These are phyloP conservation scores for Gonium pectorale DNA, from an alignment of 139 green algal species.

Conservation along the genomic window DNA sequence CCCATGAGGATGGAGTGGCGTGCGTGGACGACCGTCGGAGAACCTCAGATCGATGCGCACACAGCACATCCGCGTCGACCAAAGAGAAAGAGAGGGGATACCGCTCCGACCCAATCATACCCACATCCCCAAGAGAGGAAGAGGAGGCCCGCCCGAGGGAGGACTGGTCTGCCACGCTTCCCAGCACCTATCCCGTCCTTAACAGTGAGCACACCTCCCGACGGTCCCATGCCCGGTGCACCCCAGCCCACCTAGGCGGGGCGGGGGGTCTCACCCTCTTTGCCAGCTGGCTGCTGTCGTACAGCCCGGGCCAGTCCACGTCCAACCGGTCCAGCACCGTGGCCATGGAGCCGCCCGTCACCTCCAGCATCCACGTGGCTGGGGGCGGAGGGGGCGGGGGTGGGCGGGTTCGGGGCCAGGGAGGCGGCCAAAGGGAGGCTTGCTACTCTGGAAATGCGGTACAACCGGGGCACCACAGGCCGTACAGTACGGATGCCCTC, in stretches of 20 bases:
- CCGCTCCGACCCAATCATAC: no score
- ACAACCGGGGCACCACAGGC: no score
- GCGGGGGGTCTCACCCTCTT: not conserved
- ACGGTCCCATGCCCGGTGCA: not conserved
- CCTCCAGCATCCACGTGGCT: constrained; percentile 89
- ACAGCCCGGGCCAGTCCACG: constrained; percentile 40
- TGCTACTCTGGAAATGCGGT: not conserved
- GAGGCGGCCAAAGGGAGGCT: not conserved
- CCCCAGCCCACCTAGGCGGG: not conserved
- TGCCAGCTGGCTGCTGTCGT: not conserved
- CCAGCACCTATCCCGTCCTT: not conserved
- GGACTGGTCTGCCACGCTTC: not conserved
- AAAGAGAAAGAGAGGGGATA: no score
- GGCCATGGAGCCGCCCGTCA: constrained; percentile 59
- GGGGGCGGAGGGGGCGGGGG: not conserved
- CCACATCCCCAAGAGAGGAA: not conserved
- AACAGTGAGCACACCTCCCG: no score
- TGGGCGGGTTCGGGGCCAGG: not conserved
- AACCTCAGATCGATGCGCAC: no score
- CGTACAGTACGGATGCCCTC: no score
- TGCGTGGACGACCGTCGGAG: no score
- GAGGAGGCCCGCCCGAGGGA: not conserved
- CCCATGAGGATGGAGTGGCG: no score
- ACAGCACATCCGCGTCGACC: no score
- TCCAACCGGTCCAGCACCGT: constrained; percentile 41